Evolutionary conservation across 2,329 filamentous ascomycete species (phyloP).

Genomic region (Acarospora socialis): DNA sequence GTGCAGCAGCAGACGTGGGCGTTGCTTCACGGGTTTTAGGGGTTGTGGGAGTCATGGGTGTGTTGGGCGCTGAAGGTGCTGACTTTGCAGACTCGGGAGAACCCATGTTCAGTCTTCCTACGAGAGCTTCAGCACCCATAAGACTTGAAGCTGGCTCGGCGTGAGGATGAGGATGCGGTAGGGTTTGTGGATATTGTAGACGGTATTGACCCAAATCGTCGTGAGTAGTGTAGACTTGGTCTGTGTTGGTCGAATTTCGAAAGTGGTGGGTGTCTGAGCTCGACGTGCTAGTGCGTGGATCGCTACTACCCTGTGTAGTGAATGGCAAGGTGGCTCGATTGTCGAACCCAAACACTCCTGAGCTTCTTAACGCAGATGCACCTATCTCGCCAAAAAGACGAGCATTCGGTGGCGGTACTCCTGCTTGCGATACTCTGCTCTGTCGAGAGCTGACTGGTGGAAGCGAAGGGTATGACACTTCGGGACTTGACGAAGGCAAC

Average conservation of each 20-base stretch:
- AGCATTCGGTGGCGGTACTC: constrained; percentile 13
- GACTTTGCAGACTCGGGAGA: constrained; percentile 25
- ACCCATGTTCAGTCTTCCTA: constrained; percentile 34
- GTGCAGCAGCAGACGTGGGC: constrained; percentile 14
- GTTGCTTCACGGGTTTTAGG: constrained; percentile 17
- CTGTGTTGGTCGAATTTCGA: not conserved
- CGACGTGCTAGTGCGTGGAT: not conserved
- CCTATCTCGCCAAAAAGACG: constrained; percentile 50
- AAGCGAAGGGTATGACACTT: constrained; percentile 29
- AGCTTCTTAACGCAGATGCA: constrained; percentile 39
- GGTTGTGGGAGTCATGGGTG: constrained; percentile 22
- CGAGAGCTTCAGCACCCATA: constrained; percentile 33
- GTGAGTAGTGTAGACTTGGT: not conserved
- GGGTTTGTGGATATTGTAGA: constrained; percentile 25
- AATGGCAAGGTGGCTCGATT: constrained; percentile 17
- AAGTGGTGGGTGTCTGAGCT: not conserved
- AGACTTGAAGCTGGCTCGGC: constrained; percentile 31
- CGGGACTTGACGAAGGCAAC: constrained; percentile 13
- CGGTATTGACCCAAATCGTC: constrained; percentile 15
- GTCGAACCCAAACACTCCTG: constrained; percentile 30
- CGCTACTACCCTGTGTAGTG: constrained; percentile 12
- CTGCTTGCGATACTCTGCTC: not conserved
- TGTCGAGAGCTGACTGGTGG: constrained; percentile 13
- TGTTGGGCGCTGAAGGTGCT: constrained; percentile 19
- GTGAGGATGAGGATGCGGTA: constrained; percentile 21